A percentile compares a stretch with the other conserved stretches of the same genome.
phyloP scores from a whole-genome alignment of 1,284 basidiomycete genomes.

The Inonotus hispidus region DNA sequence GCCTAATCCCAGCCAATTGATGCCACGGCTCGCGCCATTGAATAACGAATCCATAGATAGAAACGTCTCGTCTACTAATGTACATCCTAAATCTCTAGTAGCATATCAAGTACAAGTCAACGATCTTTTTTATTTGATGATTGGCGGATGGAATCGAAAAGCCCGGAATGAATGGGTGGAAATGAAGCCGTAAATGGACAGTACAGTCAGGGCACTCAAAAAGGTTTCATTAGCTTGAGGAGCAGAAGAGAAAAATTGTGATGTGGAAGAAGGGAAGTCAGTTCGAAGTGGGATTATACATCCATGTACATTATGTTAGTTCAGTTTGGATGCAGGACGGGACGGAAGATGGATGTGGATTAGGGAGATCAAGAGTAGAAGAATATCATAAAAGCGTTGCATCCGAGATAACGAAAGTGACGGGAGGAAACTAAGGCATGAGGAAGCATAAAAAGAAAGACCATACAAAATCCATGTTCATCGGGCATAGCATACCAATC shows the following conservation, averaged over 20 bases:
- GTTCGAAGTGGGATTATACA: neutral
- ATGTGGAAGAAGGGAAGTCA: neutral
- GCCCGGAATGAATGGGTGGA: neutral
- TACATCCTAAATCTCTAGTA: neutral
- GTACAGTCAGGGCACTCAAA: too few species aligned
- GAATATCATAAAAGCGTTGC: neutral
- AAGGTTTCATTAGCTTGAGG: too few species aligned
- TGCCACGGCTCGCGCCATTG: neutral
- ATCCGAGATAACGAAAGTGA: neutral
- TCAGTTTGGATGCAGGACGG: neutral
- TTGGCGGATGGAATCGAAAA: neutral
- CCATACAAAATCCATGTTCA: conserved; percentile 2
- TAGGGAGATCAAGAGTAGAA: neutral
- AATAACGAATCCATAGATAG: neutral
- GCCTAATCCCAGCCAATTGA: too few species aligned
- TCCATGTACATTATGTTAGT: conserved; percentile 2
- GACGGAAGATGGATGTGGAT: neutral
- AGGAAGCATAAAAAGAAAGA: neutral
- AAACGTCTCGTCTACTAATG: neutral
- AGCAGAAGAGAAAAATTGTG: too few species aligned
- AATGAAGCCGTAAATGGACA: neutral
- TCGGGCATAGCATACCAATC: neutral
- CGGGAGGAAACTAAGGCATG: neutral
- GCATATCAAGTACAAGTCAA: neutral
- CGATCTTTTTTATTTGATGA: neutral